A percentile compares a stretch with the other conserved stretches of the same genome.
phyloP scores from a whole-genome alignment of 75 land plant species.

The Picea glauca region DNA sequence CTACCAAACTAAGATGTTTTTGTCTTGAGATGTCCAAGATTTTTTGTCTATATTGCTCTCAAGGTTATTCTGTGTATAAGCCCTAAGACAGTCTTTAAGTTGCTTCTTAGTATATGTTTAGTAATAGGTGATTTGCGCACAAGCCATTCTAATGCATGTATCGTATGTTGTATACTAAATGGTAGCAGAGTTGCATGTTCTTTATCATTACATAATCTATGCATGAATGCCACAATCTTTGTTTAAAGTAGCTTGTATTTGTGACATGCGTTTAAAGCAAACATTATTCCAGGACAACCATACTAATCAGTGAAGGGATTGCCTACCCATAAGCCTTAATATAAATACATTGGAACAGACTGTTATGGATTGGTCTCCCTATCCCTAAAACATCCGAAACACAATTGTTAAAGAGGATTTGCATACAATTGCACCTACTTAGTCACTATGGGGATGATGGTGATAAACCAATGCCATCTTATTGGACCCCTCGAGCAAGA shows the following conservation, averaged over 20 bases:
- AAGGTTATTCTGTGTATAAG: background rate
- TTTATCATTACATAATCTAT: background rate
- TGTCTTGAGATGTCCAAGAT: background rate
- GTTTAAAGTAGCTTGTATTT: too few species aligned
- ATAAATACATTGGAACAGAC: too few species aligned
- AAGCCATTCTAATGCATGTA: background rate
- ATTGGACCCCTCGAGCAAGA: too few species aligned
- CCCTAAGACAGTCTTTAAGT: background rate
- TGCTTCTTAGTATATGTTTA: background rate
- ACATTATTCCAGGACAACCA: background rate
- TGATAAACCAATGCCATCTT: too few species aligned
- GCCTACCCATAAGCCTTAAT: too few species aligned
- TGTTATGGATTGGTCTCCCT: too few species aligned
- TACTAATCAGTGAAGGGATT: background rate
- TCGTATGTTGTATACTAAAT: background rate
- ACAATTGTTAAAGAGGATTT: too few species aligned
- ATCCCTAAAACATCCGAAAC: too few species aligned
- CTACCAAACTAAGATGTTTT: background rate
- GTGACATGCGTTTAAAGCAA: too few species aligned
- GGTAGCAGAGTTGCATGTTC: background rate
- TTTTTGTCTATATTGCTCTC: background rate
- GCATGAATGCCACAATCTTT: too few species aligned
- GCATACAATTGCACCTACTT: too few species aligned
- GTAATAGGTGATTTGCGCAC: background rate
- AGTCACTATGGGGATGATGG: too few species aligned